Evolutionary conservation across 139 green algal genomes (phyloP).

Genomic region (Nannochloris sp.): DNA sequence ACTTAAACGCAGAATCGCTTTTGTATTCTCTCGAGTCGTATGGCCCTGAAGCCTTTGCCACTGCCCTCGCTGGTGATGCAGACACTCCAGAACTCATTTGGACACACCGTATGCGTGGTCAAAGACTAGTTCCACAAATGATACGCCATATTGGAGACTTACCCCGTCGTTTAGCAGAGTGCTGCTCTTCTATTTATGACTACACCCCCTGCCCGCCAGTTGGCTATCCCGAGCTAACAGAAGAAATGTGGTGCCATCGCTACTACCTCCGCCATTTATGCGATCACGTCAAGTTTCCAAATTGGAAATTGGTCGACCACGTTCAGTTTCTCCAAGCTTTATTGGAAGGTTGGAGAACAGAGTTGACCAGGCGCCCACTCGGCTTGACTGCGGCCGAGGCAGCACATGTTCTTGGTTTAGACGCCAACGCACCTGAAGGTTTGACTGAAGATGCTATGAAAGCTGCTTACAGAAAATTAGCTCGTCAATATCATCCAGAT

Average conservation of each 20-base stretch:
- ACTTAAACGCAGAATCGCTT: constrained; percentile 57
- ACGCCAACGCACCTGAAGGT: constrained; percentile 11
- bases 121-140: constrained; percentile 71
- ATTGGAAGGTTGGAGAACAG: constrained; percentile 75
- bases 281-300: constrained; percentile 64
- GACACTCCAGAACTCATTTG: constrained; percentile 92
- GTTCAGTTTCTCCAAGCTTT: constrained; percentile 82
- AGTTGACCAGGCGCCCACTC: constrained; percentile 67
- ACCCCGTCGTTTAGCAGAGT: constrained; percentile 50
- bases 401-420: constrained; percentile 53
- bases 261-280: constrained; percentile 93
- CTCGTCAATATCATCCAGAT: constrained; percentile 81
- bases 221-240: constrained; percentile 75
- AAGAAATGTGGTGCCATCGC: constrained; percentile 84
- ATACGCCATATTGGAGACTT: constrained; percentile 63
- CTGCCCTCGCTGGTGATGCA: constrained; percentile 65
- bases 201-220: constrained; percentile 85
- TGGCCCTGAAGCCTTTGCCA: constrained; percentile 64
- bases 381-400: constrained; percentile 60
- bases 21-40: constrained; percentile 75
- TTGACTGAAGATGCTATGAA: constrained; percentile 72
- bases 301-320: constrained; percentile 78
- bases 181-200: constrained; percentile 63
- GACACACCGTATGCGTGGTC: constrained; percentile 77
- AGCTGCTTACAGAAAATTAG: constrained; percentile 70